Evolutionary conservation across 2,329 filamentous ascomycete genomes (phyloP).

Genomic region (Hymenoscyphus scutula): DNA sequence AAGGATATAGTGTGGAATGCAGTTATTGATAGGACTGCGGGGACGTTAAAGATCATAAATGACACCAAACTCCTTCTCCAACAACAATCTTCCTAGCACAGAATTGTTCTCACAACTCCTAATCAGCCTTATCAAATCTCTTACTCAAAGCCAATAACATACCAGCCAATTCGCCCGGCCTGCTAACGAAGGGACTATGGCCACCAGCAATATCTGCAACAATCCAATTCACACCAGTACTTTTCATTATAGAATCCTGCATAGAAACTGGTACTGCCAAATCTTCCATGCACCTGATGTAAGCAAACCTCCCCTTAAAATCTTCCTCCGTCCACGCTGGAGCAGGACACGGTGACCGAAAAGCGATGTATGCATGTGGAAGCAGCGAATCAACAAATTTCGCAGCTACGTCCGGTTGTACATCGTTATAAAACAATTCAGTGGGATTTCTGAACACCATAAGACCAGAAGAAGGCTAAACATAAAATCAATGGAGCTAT

Average conservation of each 20-base stretch:
- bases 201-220: not conserved
- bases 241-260: not conserved
- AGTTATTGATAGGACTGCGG: too few species aligned
- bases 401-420: not conserved
- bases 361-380: conserved; percentile 3
- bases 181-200: not conserved
- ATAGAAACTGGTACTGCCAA: not conserved
- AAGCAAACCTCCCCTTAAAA: not conserved
- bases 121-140: not conserved
- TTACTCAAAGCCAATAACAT: not conserved
- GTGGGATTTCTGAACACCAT: not conserved
- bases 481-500: not conserved
- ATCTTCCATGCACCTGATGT: conserved; percentile 4
- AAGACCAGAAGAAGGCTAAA: not conserved
- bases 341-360: not conserved
- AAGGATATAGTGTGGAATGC: too few species aligned
- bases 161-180: not conserved
- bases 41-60: too few species aligned
- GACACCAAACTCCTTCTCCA: not conserved
- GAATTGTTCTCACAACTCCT: not conserved
- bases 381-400: not conserved
- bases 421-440: not conserved
- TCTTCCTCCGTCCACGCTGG: not conserved
- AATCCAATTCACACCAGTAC: not conserved
- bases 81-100: not conserved